Conservation (phyloP, 768 basidiomycete species). For the Calocybe cyanea region DNA sequence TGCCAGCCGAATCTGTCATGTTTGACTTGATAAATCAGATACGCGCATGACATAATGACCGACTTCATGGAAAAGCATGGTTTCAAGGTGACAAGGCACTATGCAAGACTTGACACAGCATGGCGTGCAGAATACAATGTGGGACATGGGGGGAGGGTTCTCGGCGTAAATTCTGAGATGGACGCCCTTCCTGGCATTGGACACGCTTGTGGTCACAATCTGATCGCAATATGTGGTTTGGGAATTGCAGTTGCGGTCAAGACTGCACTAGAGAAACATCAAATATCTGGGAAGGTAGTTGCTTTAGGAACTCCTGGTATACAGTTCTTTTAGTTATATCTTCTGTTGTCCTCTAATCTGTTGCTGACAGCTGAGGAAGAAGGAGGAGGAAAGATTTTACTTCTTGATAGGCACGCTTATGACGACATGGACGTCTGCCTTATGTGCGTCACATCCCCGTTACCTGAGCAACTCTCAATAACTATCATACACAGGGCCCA, state of each 20-base stretch:
- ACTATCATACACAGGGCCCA: constrained; percentile 56
- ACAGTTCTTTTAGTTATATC: constrained; percentile 4
- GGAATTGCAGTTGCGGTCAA: constrained; percentile 73
- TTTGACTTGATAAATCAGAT: constrained; percentile 33
- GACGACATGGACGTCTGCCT: constrained; percentile 77
- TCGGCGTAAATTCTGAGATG: constrained; percentile 84
- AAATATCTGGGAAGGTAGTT: constrained; percentile 63
- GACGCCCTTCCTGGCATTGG: constrained; percentile 56
- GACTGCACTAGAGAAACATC: constrained; percentile 58
- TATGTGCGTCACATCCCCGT: constrained; percentile 43
- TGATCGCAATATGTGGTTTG: constrained; percentile 76
- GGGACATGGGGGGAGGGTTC: constrained; percentile 54
- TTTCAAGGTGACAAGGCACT: constrained; percentile 67
- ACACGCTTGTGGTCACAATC: constrained; percentile 78
- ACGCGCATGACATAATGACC: constrained; percentile 68
- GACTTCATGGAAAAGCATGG: constrained; percentile 64
- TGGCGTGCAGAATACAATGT: constrained; percentile 72
- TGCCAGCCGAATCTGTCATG: background rate
- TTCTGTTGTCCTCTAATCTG: constrained; percentile 8
- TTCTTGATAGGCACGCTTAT: constrained; percentile 76
- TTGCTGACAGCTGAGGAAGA: constrained; percentile 62
- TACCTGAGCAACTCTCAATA: background rate
- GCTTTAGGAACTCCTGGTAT: constrained; percentile 76
- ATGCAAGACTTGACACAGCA: constrained; percentile 69
- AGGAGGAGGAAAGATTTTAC: constrained; percentile 72